Base-by-base conservation (phyloP, 73 alveolate genomes). In the Paramecium sexaurelia region DNA sequence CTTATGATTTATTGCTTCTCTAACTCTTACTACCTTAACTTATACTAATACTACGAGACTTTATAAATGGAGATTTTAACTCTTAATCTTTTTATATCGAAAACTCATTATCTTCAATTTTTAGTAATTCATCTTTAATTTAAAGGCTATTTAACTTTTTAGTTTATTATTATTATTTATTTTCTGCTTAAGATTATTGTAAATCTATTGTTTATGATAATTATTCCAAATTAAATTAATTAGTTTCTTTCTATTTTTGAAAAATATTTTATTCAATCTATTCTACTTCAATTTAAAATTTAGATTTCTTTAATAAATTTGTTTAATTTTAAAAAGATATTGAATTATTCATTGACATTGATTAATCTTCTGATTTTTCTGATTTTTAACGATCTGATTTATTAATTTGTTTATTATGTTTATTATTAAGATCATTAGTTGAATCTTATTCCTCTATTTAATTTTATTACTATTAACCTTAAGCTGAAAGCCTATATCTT, bases 31-130 rank as follows among this genome's bases (percentile, higher is more conserved):
- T 61, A 26, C 83, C 83, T 61, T 61, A 24, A 61, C 83, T 61
- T 61, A 61, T 45, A 61, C 47, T 29, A 61, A 61, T 61, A 19
- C 83, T 61, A 61, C 83, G 83, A 61, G 83, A 61, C 11, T 61
- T 13, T 10, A 26, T 4, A 10, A 26, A 61, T 11, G 83, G 47
- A 61, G 47, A 6, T 61, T 61, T 6, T 61, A 13, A 26, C 2
- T 61, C 5, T 29, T 26, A 26, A 0, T 61, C 39, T 7, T 61
- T 29, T 3, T 61, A 20, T 26, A 26, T 13, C 2, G 83, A 29
- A 61, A 61, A 61, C 10, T 61, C 1, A 61, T 26, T n/a, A n/a
- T n/a, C n/a, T n/a, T n/a, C n/a, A n/a, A n/a, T n/a, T n/a, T n/a
- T n/a, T n/a, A n/a, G 43, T 1, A 61, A 15, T 2, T 61, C 83